Evolutionary conservation across 2,329 filamentous ascomycete genomes (phyloP).

Genomic region (Botryotinia calthae): DNA sequence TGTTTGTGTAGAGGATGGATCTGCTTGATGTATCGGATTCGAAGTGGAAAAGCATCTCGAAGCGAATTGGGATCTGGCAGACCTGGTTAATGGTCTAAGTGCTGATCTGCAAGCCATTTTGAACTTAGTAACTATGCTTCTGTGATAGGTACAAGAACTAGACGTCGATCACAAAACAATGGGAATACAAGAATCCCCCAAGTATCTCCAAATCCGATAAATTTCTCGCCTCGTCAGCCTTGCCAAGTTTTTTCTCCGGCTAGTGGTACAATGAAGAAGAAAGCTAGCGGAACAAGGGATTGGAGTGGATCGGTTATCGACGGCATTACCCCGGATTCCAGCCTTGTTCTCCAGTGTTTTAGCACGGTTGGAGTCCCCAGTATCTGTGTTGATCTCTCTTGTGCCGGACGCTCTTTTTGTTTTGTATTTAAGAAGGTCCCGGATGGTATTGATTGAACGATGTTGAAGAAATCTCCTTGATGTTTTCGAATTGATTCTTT

Average conservation of each 20-base stretch:
- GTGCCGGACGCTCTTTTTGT: background rate
- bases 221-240: constrained; percentile 19
- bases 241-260: background rate
- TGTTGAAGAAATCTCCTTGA: background rate
- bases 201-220: background rate
- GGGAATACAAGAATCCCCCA: background rate
- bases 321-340: constrained; percentile 19
- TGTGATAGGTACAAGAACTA: background rate
- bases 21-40: constrained; percentile 21
- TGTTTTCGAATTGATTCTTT: background rate
- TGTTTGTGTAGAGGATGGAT: constrained; percentile 19
- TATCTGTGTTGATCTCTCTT: background rate
- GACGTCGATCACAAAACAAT: background rate
- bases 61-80: constrained; percentile 25
- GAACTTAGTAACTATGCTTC: background rate
- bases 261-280: background rate
- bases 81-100: constrained; percentile 29
- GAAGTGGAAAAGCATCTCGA: constrained; percentile 26
- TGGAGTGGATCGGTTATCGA: constrained; percentile 1
- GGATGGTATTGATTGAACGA: background rate
- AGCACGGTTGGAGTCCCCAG: constrained; percentile 2
- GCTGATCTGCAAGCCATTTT: constrained; percentile 32
- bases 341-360: constrained; percentile 8
- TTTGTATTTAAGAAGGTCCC: background rate
- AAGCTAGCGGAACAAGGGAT: background rate